Evolutionary conservation across 2,329 filamentous ascomycete species (phyloP).

Genomic region (Didymella sp.): DNA sequence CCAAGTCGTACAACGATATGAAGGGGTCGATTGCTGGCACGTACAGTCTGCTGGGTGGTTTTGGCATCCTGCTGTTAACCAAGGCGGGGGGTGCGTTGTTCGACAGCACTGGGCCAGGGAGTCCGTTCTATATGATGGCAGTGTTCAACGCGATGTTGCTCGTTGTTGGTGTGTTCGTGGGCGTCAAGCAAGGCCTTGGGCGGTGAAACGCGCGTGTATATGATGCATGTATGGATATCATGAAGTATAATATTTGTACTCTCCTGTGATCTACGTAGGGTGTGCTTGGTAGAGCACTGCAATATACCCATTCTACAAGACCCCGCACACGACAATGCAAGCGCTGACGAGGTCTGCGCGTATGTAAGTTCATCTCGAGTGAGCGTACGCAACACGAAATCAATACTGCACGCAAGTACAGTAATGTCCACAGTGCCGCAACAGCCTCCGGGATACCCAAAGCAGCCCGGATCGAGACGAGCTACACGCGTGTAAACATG

Average conservation of each 20-base stretch:
- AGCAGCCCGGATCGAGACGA: constrained; percentile 14
- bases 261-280: not conserved
- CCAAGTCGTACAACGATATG: constrained; percentile 61
- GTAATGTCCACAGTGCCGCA: not conserved
- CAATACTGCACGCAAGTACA: not conserved
- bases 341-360: not conserved
- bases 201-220: constrained; percentile 13
- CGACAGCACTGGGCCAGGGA: constrained; percentile 73
- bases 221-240: not conserved
- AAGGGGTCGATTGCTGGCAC: constrained; percentile 96
- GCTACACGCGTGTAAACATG: constrained; percentile 19
- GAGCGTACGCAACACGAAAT: not conserved
- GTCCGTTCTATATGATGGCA: constrained; percentile 95
- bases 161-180: constrained; percentile 49
- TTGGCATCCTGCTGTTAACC: constrained; percentile 87
- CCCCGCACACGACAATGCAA: not conserved
- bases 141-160: constrained; percentile 80
- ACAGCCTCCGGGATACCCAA: constrained; percentile 14
- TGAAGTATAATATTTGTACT: constrained; percentile 1
- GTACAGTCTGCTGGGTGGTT: constrained; percentile 89
- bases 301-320: constrained; percentile 1
- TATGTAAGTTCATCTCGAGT: not conserved
- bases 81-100: constrained; percentile 90
- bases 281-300: not conserved
- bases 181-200: constrained; percentile 19